A percentile compares a stretch with the other conserved stretches of the same genome.
Evolutionary conservation across 1,284 basidiomycete species (phyloP).

Genomic region (Dichomitus squalens): DNA sequence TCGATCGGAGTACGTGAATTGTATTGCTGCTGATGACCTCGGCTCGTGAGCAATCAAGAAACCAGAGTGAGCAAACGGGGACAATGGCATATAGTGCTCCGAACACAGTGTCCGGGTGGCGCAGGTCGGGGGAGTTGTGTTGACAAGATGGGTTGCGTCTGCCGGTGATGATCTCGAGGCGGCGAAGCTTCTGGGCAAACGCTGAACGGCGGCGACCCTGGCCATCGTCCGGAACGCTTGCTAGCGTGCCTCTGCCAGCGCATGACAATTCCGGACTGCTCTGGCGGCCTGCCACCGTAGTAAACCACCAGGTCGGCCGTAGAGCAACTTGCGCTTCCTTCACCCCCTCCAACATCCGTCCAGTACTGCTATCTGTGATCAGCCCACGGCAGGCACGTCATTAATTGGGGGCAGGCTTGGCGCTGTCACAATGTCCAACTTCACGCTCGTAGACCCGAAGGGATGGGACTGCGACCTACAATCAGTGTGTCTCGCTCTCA

Average conservation of each 20-base stretch:
- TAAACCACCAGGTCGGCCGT: background rate
- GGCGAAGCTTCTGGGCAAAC: constrained; percentile 2
- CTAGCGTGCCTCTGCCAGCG: background rate
- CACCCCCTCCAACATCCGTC: no score
- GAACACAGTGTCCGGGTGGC: background rate
- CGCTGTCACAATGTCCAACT: constrained; percentile 55
- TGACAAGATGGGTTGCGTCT: background rate
- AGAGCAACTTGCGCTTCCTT: background rate
- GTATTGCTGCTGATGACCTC: no score
- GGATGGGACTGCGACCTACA: constrained; percentile 87
- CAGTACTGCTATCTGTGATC: background rate
- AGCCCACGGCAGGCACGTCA: constrained; percentile 7
- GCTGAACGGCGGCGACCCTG: background rate
- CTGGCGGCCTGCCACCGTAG: background rate
- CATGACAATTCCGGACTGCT: background rate
- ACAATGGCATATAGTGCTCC: no score
- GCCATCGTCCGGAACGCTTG: background rate
- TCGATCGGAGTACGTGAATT: no score
- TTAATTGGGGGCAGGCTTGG: constrained; percentile 10
- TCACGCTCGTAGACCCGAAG: constrained; percentile 72
- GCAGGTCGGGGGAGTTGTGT: background rate
- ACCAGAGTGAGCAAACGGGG: no score
- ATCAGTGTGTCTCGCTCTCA: constrained; percentile 50
- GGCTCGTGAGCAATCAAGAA: no score
- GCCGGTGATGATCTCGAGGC: constrained; percentile 10